These are phyloP conservation scores for Wickerhamiella bombiphila DNA, from an alignment of 805 yeast genomes.

Conservation along the genomic window DNA sequence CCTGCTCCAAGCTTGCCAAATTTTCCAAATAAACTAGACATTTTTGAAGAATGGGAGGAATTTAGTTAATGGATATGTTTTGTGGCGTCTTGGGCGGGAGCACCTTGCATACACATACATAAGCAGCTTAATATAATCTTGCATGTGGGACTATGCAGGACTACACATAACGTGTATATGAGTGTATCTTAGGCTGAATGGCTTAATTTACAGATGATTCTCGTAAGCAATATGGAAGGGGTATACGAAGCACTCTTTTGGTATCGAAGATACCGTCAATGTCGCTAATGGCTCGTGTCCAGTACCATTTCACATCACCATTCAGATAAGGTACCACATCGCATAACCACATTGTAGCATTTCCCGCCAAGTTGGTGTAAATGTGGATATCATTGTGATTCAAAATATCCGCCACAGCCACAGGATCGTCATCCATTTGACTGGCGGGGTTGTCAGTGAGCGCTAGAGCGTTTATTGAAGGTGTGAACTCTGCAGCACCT, in stretches of 20 bases:
- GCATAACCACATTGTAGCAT: slow-evolving; percentile 25
- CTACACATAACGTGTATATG: neutral
- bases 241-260: too few relatives aligned
- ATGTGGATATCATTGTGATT: slow-evolving; percentile 3
- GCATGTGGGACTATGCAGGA: neutral
- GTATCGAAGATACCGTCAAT: neutral
- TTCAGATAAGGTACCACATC: slow-evolving; percentile 23
- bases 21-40: neutral
- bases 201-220: neutral
- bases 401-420: slow-evolving; percentile 5
- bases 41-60: neutral
- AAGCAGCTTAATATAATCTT: neutral
- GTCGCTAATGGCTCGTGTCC: slow-evolving; percentile 14
- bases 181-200: neutral
- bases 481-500: neutral
- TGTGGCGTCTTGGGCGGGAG: neutral
- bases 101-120: neutral
- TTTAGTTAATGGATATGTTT: neutral
- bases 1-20: neutral
- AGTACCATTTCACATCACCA: slow-evolving; percentile 18
- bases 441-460: slow-evolving; percentile 5
- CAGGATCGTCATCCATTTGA: slow-evolving; percentile 4
- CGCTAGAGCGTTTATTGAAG: neutral
- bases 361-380: slow-evolving; percentile 9
- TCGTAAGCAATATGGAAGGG: neutral